Evolutionary conservation across 78 protist species (phyloP).

Genomic region (Dictyostelium citrinum): DNA sequence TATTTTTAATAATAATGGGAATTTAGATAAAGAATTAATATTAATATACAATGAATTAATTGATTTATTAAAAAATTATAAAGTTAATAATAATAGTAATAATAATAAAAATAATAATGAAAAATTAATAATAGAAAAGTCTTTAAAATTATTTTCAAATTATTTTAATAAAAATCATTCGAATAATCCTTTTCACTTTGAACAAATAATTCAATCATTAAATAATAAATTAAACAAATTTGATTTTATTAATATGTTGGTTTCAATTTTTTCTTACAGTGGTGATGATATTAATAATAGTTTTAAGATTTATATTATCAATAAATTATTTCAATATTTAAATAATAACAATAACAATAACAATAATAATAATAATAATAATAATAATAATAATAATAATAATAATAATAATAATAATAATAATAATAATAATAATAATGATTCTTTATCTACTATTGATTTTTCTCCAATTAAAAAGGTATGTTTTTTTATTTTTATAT

Average conservation of each 20-base stretch:
- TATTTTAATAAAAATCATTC: background rate
- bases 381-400: background rate
- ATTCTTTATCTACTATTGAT: background rate
- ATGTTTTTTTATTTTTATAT: background rate
- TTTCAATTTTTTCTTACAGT: background rate
- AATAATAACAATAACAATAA: background rate
- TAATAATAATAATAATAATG: background rate
- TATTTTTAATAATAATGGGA: background rate
- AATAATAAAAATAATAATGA: no score
- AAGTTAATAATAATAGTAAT: no score
- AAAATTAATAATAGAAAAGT: background rate
- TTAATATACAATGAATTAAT: background rate
- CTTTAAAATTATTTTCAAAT: background rate
- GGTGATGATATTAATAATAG: background rate
- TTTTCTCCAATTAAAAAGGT: background rate
- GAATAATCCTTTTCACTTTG: background rate
- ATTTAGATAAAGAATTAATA: background rate
- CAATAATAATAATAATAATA: background rate
- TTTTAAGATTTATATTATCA: background rate
- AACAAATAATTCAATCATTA: background rate
- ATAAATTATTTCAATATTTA: background rate
- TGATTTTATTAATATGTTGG: background rate
- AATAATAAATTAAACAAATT: background rate
- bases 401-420: background rate
- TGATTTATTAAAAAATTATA: background rate